phyloP scores from a whole-genome alignment of 495 filamentous ascomycete genomes.

The Geopyxis carbonaria region DNA sequence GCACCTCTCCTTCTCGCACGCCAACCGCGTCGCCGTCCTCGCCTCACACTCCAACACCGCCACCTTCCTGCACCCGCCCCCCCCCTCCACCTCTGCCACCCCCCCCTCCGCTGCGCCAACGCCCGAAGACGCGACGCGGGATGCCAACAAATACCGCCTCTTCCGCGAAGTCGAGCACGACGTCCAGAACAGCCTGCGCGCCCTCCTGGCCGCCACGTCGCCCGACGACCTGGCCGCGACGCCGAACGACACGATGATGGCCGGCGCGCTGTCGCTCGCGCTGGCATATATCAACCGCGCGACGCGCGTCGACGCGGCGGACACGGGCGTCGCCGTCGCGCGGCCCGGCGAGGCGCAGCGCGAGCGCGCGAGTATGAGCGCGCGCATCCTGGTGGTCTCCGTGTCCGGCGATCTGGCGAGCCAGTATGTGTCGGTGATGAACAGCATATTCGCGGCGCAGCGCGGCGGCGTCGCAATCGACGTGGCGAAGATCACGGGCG shows the following conservation, averaged over 20 bases:
- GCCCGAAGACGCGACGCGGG: constrained; percentile 25
- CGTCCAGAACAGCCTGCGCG: constrained; percentile 50
- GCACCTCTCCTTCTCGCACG: constrained; percentile 80
- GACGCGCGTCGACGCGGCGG: constrained; percentile 7
- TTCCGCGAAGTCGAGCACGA: constrained; percentile 71
- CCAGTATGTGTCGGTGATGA: constrained; percentile 97
- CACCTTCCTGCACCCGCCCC: constrained; percentile 67
- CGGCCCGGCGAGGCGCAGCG: constrained; percentile 11
- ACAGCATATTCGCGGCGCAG: constrained; percentile 85
- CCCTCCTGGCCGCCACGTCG: constrained; percentile 50
- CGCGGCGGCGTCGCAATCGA: constrained; percentile 76
- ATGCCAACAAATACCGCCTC: constrained; percentile 84
- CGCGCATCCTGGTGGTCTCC: constrained; percentile 71
- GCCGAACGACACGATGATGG: constrained; percentile 56
- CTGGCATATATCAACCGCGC: constrained; percentile 66
- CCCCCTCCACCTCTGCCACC: constrained; percentile 7
- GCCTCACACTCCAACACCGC: constrained; percentile 74
- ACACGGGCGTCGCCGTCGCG: constrained; percentile 1
- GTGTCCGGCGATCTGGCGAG: constrained; percentile 67
- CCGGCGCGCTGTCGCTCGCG: constrained; percentile 78
- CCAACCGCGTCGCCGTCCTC: constrained; percentile 82
- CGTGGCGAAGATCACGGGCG: constrained; percentile 66
- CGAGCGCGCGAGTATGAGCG: constrained; percentile 33
- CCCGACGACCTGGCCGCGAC: constrained; percentile 40
- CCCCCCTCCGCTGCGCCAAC: constrained; percentile 11